Evolutionary conservation across 139 green algal species (phyloP), one percentile per base, ranked within the genome.

Genomic region (Parachlorella kessleri): DNA sequence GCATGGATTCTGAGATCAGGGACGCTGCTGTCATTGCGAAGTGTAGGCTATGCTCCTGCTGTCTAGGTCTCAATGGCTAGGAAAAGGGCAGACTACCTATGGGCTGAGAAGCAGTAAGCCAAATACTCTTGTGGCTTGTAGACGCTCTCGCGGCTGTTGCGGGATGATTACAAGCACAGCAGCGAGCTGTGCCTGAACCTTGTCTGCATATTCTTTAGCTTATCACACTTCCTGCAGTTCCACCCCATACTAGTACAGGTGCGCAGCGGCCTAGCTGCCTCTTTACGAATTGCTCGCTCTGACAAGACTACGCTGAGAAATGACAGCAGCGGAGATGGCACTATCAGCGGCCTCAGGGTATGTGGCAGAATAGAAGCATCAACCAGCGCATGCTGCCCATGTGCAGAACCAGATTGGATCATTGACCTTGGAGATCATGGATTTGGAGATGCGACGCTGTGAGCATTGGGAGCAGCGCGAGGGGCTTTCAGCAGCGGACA

Each of bases 101-200:
- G n/a, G n/a, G n/a, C n/a, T n/a, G n/a, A n/a, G n/a, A n/a, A n/a
- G n/a, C n/a, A n/a, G n/a, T n/a, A n/a, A n/a, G n/a, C n/a, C n/a
- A n/a, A n/a, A n/a, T n/a, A n/a, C n/a, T n/a, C n/a, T n/a, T n/a
- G n/a, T n/a, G n/a, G n/a, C 18, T 10, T 59, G 48, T 18, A 59
- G 48, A 59, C 92, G 26, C 85, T 98, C 40, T 83, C 91, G 0
- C 83, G 94, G 33, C 69, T 95, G 69, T 84, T 98, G 76, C 78
- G 90, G 0, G 94, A 98, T 79, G 94, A 98, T 32, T 92, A 90
- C 68, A 91, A 88, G 75, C 81, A 81, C 33, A 92, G 84, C 75
- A 89, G 94, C 37, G 92, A 97, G 81, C 82, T 98, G 65, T 88
- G 83, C 74, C 88, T 89, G 69, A 90, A 93, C 79, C 85, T 97